These are phyloP conservation scores for Wallemia mellicola DNA, from an alignment of 1,284 basidiomycete genomes.

Conservation along the genomic window DNA sequence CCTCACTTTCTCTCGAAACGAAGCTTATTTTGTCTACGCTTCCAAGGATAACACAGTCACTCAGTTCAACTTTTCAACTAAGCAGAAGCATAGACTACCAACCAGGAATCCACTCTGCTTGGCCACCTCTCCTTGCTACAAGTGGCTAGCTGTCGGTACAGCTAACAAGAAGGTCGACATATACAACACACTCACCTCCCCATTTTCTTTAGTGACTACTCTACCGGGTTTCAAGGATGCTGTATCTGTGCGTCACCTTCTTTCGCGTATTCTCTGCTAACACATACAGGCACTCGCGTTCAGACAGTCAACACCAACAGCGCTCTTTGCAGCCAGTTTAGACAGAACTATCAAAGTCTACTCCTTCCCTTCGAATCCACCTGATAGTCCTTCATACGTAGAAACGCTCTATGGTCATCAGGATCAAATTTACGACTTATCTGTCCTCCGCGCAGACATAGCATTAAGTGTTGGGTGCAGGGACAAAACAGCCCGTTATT, in stretches of 20 bases:
- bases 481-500: constrained; percentile 73
- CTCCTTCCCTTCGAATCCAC: constrained; percentile 40
- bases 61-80: neutral
- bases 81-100: neutral
- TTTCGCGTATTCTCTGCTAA: neutral
- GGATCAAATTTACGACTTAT: constrained; percentile 48
- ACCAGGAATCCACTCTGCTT: neutral
- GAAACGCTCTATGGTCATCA: constrained; percentile 97
- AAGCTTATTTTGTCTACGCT: constrained; percentile 29
- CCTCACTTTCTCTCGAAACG: constrained; percentile 23
- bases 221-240: constrained; percentile 61
- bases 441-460: constrained; percentile 50
- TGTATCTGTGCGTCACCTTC: constrained; percentile 32
- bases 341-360: constrained; percentile 81
- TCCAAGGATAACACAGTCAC: constrained; percentile 15
- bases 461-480: constrained; percentile 64
- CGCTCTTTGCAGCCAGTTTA: constrained; percentile 53
- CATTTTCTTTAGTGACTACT: constrained; percentile 8
- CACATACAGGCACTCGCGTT: constrained; percentile 36
- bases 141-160: neutral
- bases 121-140: neutral
- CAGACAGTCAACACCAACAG: constrained; percentile 46
- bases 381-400: constrained; percentile 24
- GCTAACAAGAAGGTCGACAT: neutral
- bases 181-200: neutral